phyloP scores from a whole-genome alignment of 164 flowering plant species.

The Tetracentron sinense region DNA sequence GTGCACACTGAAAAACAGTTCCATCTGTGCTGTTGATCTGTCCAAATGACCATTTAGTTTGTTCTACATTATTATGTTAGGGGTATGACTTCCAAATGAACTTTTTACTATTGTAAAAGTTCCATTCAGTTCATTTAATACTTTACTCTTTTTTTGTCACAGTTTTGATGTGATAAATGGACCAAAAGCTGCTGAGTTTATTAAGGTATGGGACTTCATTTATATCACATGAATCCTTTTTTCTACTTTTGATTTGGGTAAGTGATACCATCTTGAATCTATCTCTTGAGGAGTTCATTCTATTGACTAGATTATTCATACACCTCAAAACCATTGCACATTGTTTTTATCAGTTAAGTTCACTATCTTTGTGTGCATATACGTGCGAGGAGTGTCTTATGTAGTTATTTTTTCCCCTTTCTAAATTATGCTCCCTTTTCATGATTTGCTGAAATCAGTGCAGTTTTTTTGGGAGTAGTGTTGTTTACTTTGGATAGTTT shows the following conservation, averaged over 20 bases:
- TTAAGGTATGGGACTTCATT: conserved; percentile 48
- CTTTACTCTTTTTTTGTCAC: conserved; percentile 18
- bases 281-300: no score
- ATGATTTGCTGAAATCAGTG: no score
- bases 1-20: not conserved
- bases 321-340: no score
- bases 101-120: not conserved
- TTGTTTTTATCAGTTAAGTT: no score
- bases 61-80: no score
- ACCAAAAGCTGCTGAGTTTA: conserved; percentile 90
- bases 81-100: not conserved
- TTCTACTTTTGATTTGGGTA: not conserved
- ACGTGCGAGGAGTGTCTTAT: no score
- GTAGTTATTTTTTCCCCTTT: no score
- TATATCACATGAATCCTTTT: not conserved
- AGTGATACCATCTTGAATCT: not conserved
- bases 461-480: no score
- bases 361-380: no score
- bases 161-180: conserved; percentile 91
- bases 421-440: no score
- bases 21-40: not conserved
- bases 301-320: no score
- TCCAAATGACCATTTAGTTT: not conserved
- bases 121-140: not conserved
- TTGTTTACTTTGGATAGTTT: no score